phyloP scores from a whole-genome alignment of 179 eudicot genomes.

The Silene coronaria region DNA sequence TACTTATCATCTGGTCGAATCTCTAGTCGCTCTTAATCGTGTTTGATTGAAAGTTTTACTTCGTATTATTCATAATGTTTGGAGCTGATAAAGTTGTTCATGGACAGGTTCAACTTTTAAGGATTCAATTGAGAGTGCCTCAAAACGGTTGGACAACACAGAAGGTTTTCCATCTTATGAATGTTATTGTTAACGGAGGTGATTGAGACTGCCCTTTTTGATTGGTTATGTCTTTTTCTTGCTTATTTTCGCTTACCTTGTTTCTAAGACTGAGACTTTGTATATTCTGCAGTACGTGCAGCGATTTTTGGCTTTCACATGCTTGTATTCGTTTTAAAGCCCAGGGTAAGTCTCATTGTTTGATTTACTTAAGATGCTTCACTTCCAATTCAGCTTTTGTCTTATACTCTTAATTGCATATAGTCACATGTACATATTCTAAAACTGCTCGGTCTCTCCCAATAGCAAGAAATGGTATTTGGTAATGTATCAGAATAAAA shows the following conservation, averaged over 20 bases:
- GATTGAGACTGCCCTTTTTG: slow-evolving; percentile 13
- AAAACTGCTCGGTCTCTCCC: too few relatives aligned
- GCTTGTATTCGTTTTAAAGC: slow-evolving; percentile 48
- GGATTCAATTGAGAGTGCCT: slow-evolving; percentile 45
- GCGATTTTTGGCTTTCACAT: slow-evolving; percentile 56
- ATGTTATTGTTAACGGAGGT: slow-evolving; percentile 55
- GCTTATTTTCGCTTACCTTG: neutral
- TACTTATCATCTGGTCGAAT: neutral
- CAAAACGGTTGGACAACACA: slow-evolving; percentile 47
- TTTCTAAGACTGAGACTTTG: slow-evolving; percentile 15
- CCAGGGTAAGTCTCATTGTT: slow-evolving; percentile 42
- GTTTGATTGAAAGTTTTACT: neutral
- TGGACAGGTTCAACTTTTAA: slow-evolving; percentile 45
- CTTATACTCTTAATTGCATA: neutral
- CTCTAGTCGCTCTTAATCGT: neutral
- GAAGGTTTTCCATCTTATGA: slow-evolving; percentile 48
- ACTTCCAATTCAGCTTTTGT: neutral
- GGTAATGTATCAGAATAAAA: too few relatives aligned
- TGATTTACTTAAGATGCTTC: neutral
- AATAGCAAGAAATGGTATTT: too few relatives aligned
- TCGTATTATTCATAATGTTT: neutral
- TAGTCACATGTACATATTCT: neutral
- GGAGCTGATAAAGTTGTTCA: neutral
- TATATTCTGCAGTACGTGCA: slow-evolving; percentile 54
- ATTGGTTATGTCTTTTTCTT: slow-evolving; percentile 8